phyloP scores from a whole-genome alignment of 169 alveolate species.

The Perkinsus marinus region DNA sequence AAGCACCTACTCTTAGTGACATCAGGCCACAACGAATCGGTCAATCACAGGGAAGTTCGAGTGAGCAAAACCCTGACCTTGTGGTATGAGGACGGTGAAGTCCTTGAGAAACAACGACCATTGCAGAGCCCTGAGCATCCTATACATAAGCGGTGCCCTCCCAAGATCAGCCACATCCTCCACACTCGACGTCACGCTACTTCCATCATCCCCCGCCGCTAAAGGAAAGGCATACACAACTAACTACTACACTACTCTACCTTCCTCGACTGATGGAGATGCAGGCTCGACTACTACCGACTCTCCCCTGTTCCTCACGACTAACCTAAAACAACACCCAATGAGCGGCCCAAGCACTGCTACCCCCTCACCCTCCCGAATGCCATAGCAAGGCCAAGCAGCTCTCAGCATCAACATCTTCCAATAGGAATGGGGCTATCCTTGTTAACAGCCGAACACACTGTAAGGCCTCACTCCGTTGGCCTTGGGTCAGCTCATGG shows the following conservation, averaged over 20 bases:
- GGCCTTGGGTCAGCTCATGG: neutral
- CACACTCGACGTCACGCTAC: neutral
- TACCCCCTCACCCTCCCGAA: neutral
- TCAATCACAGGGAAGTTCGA: neutral
- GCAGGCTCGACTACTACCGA: neutral
- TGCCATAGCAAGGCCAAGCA: neutral
- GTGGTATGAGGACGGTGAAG: neutral
- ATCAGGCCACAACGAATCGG: no score
- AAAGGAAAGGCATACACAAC: neutral
- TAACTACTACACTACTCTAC: neutral
- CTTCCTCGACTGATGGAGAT: neutral
- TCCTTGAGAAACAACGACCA: neutral
- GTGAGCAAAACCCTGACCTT: neutral
- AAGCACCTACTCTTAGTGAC: neutral
- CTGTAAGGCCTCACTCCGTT: neutral
- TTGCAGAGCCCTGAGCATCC: neutral
- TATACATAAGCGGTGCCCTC: neutral
- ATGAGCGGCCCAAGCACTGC: neutral
- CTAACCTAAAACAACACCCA: neutral
- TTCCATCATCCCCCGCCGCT: neutral
- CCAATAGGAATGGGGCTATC: neutral
- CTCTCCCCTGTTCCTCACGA: neutral
- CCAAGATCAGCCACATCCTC: neutral
- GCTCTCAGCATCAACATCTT: neutral
- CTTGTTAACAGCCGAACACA: neutral